A percentile compares a stretch with the other conserved stretches of the same genome.
Conservation (phyloP, 805 yeast genomes). For the Myxozyma sirexii region DNA sequence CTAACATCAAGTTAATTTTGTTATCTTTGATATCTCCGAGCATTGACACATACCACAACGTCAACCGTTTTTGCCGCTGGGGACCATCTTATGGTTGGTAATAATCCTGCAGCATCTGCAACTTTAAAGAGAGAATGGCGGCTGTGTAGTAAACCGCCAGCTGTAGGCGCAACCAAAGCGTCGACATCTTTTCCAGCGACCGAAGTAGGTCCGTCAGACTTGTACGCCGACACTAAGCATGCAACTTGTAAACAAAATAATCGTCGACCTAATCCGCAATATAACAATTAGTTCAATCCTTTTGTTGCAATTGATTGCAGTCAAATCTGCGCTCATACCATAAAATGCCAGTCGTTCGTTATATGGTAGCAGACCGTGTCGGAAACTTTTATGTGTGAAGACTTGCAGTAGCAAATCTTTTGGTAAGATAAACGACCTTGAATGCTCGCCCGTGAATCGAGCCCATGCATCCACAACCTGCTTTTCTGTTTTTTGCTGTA, state of each 20-base stretch:
- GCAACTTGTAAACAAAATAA: constrained; percentile 25
- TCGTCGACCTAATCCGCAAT: constrained; percentile 15
- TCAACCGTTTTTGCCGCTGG: constrained; percentile 1
- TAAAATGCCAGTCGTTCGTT: constrained; percentile 80
- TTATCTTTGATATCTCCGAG: neutral
- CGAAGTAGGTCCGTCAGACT: constrained; percentile 15
- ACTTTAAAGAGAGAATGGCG: constrained; percentile 10
- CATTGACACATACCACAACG: constrained; percentile 2
- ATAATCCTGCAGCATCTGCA: constrained; percentile 18
- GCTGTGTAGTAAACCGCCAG: constrained; percentile 15
- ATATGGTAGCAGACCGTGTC: constrained; percentile 86
- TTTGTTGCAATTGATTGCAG: neutral
- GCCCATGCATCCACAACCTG: constrained; percentile 22
- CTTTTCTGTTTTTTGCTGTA: neutral
- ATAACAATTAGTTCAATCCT: neutral
- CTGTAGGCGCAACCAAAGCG: constrained; percentile 13
- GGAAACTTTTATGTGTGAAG: constrained; percentile 91
- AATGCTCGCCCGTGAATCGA: constrained; percentile 14
- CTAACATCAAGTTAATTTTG: neutral
- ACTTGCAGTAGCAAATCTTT: constrained; percentile 73
- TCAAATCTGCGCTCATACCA: constrained; percentile 12
- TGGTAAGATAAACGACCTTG: constrained; percentile 54
- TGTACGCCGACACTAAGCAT: constrained; percentile 3
- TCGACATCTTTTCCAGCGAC: constrained; percentile 26
- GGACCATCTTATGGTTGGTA: constrained; percentile 16